Evolutionary conservation across 2,329 filamentous ascomycete genomes (phyloP).

Genomic region (Apiospora aurea): DNA sequence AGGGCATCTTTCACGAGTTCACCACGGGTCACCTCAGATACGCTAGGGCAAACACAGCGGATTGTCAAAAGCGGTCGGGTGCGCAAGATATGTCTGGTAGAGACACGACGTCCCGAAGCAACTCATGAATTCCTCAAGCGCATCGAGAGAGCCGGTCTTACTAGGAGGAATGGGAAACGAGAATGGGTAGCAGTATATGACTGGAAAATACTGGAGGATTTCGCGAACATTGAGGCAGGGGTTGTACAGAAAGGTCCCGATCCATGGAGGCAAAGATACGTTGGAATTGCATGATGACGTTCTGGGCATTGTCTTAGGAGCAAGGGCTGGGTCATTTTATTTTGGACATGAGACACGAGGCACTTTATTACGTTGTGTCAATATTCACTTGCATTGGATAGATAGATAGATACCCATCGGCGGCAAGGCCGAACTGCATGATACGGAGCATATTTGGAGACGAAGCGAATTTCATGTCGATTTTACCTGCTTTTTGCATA

Average conservation of each 20-base stretch:
- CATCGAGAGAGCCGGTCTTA: conserved; percentile 42
- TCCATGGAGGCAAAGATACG: conserved; percentile 54
- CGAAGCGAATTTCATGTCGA: neutral
- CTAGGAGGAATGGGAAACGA: conserved; percentile 37
- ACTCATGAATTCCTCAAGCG: conserved; percentile 44
- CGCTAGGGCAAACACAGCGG: neutral
- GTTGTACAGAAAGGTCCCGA: conserved; percentile 44
- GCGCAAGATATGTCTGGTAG: conserved; percentile 51
- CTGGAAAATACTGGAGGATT: conserved; percentile 52
- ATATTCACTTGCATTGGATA: neutral
- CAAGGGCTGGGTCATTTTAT: conserved; percentile 24
- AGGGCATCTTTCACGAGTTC: neutral
- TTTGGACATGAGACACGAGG: neutral
- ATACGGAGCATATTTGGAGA: neutral
- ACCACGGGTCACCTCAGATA: neutral
- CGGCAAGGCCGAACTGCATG: neutral
- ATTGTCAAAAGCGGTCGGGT: conserved; percentile 15
- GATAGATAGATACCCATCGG: neutral
- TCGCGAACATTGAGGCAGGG: conserved; percentile 49
- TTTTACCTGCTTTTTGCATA: neutral
- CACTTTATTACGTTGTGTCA: neutral
- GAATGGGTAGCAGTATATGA: conserved; percentile 54
- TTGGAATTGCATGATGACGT: conserved; percentile 47
- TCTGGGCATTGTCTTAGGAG: conserved; percentile 20
- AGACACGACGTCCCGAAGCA: conserved; percentile 41